Evolutionary conservation across 1,284 basidiomycete genomes (phyloP), one percentile per base, ranked within the genome.

Genomic region (Tremellales sp.): DNA sequence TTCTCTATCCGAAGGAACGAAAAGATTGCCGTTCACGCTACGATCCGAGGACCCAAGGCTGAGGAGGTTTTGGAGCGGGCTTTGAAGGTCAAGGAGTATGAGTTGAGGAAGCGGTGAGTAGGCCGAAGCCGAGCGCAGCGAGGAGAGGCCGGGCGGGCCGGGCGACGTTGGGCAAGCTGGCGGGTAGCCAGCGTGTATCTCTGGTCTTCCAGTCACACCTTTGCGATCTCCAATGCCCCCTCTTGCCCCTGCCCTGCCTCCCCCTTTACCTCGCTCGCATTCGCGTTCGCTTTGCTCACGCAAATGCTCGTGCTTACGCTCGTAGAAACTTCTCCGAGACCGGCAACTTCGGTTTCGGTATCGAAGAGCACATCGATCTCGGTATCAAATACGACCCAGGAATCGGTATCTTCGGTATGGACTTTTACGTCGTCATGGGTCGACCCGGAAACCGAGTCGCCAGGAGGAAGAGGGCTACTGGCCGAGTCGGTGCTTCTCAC

Each of bases 1-100:
- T 98, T 98, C 81, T 88, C 90, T 76, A 98, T 99, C 81, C 89
- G 96, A 76, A 89, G 94, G 81, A 98, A 99, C 83, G 96, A 99
- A 81, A 97, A 98, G 85, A 98, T 98, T 73, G 96, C 96, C 50
- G 89, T 88, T 67, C 94, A 98, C 80, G 94, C 98, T 73, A 98
- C 94, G 74, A 96, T 98, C 79, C 91, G 94, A 64, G 94, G 94
- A 45, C 94, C 94, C 69, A 98, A 98, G 80, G 94, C 94, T 46
- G 94, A 98, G 83, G 94, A 98, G 79, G 97, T 96, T 76, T 82
- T 98, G 68, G 96, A 98, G 82, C 91, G 96, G 72, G 94, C 92
- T 47, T 82, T 98, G 74, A 98, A 97, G 80, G 94, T 98, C 72
- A 98, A 98, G 85, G 94, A 98, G 80, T 98, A 98, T 83, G 94